Percentiles rank a stretch among this genome's conserved stretches.
Conservation (phyloP, 257 asterid species). For the Jaltomata sinuosa region DNA sequence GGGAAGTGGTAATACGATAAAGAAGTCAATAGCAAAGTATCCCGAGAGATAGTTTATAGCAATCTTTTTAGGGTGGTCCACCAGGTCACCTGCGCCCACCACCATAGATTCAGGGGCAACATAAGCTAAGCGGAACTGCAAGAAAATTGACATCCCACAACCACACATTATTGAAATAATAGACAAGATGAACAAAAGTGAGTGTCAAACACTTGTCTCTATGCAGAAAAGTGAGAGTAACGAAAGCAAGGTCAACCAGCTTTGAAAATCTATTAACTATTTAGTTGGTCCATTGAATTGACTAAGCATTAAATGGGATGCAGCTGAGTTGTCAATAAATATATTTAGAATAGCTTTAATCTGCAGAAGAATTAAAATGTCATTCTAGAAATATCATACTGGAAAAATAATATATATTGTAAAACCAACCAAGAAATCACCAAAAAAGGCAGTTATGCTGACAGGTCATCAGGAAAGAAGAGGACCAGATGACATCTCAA, state of each 20-base stretch:
- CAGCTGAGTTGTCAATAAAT: neutral
- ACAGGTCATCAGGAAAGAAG: neutral
- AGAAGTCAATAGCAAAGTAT: conserved; percentile 52
- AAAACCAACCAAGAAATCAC: neutral
- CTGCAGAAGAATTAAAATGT: neutral
- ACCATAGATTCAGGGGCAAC: conserved; percentile 83
- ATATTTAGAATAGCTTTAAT: neutral
- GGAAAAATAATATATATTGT: neutral
- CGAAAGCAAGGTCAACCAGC: neutral
- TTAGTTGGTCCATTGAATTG: neutral
- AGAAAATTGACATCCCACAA: conserved; percentile 6
- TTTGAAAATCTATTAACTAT: neutral
- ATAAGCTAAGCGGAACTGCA: conserved; percentile 87
- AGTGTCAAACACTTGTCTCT: neutral
- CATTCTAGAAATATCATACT: neutral
- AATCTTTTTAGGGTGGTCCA: conserved; percentile 60
- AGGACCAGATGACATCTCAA: neutral
- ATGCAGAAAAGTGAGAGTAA: neutral
- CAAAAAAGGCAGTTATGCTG: neutral
- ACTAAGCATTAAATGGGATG: neutral
- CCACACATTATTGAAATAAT: neutral
- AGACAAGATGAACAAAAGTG: neutral
- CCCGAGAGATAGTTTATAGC: conserved; percentile 57
- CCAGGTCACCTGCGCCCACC: conserved; percentile 81
- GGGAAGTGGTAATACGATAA: conserved; percentile 71